A percentile compares a stretch with the other conserved stretches of the same genome.
Conservation (phyloP, 108 stramenopile species). For the Cyclotella atomus region DNA sequence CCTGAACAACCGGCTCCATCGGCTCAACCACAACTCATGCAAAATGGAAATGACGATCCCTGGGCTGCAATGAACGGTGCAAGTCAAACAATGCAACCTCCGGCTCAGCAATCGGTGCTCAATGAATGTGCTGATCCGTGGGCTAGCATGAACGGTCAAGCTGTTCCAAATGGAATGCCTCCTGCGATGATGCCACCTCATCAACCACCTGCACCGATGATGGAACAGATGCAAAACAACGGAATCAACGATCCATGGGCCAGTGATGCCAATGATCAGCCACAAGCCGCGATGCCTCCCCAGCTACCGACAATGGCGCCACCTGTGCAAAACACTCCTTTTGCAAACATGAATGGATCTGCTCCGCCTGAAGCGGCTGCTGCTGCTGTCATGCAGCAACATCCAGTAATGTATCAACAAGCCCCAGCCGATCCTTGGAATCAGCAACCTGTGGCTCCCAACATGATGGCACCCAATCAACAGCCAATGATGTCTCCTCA, state of each 20-base stretch:
- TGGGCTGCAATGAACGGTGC: too few relatives aligned
- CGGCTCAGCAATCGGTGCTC: background rate
- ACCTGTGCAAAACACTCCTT: too few relatives aligned
- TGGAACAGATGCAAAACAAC: background rate
- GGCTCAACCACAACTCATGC: background rate
- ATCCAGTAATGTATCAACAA: background rate
- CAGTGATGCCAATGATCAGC: too few relatives aligned
- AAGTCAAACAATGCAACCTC: background rate
- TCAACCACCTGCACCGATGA: background rate
- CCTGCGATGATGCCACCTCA: background rate
- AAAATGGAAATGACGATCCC: slow-evolving; percentile 12
- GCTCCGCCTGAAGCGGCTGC: too few relatives aligned
- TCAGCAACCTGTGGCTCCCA: background rate
- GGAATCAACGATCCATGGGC: too few relatives aligned
- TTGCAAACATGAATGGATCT: too few relatives aligned
- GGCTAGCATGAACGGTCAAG: slow-evolving; percentile 3
- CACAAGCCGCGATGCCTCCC: too few relatives aligned
- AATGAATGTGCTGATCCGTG: background rate
- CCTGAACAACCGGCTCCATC: background rate
- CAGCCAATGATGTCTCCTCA: background rate
- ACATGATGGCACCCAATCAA: background rate
- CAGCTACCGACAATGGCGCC: too few relatives aligned
- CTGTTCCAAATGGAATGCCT: background rate
- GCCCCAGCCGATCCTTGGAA: background rate
- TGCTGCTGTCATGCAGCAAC: too few relatives aligned